Base-by-base conservation (phyloP, 2,329 filamentous ascomycete genomes). In the Colletotrichum sp. region DNA sequence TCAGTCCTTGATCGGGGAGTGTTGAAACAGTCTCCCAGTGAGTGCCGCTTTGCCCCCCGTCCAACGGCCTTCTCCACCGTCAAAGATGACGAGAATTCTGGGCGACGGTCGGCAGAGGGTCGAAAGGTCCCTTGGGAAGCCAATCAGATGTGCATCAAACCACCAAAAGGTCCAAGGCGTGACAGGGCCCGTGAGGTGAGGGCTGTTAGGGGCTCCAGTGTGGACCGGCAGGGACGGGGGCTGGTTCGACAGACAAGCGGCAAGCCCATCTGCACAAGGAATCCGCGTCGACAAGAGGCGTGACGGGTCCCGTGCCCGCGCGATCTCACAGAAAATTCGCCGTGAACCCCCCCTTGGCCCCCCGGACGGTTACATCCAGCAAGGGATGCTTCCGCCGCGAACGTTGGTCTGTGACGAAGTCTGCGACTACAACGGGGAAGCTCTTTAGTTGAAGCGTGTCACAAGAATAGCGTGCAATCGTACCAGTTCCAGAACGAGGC, bases 301-400 rank as follows among this genome's bases (percentile, higher is more conserved):
- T 67, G 60, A 67, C 60, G 66, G 60, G 66, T 34, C 71, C 71
- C 71, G 68, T 68, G 72, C 67, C 55, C 58, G 71, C 71, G 69
- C 72, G 77, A 77, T 77, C 72, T 77, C 67, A 67, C 74, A 72
- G 61, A 67, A 77, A 78, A 78, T 74, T 77, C 75, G 75, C 71
- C 77, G 77, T 55, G 38, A 60, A 71, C 57, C 67, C 71, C 77
- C 72, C 71, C 48, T 74, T 61, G 28, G 60, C 38, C 38, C 67
- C 74, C 74, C 60, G 55, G 72, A 77, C 28, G 18, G 73, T 77
- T 77, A 76, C 75, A 77, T 76, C 38, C 55, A 75, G 57, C 63
- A 76, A 72, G 75, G 75, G 68, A 72, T 75, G 24, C 74, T 71
- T 76, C 66, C 63, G 52, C 74, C 24, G 61, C 72, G 74, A 75